These are phyloP conservation scores for Boletellus sp. DNA, from an alignment of 1,284 basidiomycete genomes.

Conservation along the genomic window DNA sequence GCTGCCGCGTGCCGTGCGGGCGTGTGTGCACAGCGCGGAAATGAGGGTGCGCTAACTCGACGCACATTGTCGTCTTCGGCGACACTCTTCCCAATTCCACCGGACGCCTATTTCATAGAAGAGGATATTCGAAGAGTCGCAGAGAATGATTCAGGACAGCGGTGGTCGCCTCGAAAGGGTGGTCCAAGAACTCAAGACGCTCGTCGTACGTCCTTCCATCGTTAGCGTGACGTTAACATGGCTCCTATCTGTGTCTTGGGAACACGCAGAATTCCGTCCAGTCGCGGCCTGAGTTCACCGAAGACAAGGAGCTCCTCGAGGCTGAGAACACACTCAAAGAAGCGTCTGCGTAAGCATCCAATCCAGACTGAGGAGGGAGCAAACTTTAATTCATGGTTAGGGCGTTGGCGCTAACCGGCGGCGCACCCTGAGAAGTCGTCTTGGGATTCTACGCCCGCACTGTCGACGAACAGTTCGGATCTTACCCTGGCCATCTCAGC, in stretches of 20 bases:
- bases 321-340: conserved; percentile 59
- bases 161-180: conserved; percentile 57
- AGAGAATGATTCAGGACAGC: conserved; percentile 77
- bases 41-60: conserved; percentile 27
- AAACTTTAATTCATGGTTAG: conserved; percentile 24
- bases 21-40: conserved; percentile 30
- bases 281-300: conserved; percentile 44
- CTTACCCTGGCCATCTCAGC: no score
- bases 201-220: conserved; percentile 57
- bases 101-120: conserved; percentile 41
- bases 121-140: conserved; percentile 72
- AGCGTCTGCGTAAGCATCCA: conserved; percentile 36
- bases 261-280: conserved; percentile 42
- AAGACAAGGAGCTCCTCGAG: conserved; percentile 51
- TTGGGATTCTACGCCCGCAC: conserved; percentile 19
- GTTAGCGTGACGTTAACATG: conserved; percentile 11
- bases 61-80: conserved; percentile 11
- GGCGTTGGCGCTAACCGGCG: conserved; percentile 5
- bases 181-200: conserved; percentile 59
- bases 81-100: conserved; percentile 7
- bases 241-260: conserved; percentile 2
- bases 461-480: conserved; percentile 5
- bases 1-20: conserved; percentile 11
- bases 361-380: conserved; percentile 6
- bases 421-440: conserved; percentile 18